Percentiles rank a stretch among this genome's conserved stretches.
These are phyloP conservation scores for Rhizoctonia solani DNA, from an alignment of 1,284 basidiomycete genomes.

Conservation along the genomic window DNA sequence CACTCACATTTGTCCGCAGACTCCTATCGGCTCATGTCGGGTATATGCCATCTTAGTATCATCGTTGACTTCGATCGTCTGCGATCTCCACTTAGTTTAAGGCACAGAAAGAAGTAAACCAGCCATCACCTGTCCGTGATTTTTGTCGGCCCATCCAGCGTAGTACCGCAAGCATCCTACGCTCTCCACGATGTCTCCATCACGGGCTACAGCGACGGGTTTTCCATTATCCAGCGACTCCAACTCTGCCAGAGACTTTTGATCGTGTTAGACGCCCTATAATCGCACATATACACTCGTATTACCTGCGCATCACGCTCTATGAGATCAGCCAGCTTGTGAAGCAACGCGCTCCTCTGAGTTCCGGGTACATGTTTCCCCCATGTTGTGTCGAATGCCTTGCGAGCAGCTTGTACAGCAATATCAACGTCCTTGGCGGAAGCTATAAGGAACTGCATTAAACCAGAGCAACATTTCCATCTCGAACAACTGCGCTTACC, in stretches of 20 bases:
- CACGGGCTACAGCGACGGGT: slow-evolving; percentile 75
- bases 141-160: slow-evolving; percentile 69
- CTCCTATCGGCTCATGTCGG: slow-evolving; percentile 90
- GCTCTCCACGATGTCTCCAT: slow-evolving; percentile 77
- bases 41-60: slow-evolving; percentile 83
- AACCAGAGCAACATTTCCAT: not conserved
- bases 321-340: slow-evolving; percentile 90
- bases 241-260: slow-evolving; percentile 72
- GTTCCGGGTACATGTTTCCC: slow-evolving; percentile 84
- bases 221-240: slow-evolving; percentile 86
- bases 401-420: slow-evolving; percentile 82
- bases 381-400: slow-evolving; percentile 87
- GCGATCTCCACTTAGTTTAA: slow-evolving; percentile 32
- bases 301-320: slow-evolving; percentile 75
- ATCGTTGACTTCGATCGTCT: slow-evolving; percentile 83
- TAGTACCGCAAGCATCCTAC: slow-evolving; percentile 81
- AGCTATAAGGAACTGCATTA: slow-evolving; percentile 48
- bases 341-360: slow-evolving; percentile 76
- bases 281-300: not conserved
- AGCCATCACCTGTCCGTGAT: slow-evolving; percentile 63
- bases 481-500: slow-evolving; percentile 50
- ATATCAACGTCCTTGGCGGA: slow-evolving; percentile 78
- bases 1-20: slow-evolving; percentile 84
- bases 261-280: slow-evolving; percentile 1
- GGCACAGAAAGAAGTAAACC: slow-evolving; percentile 31